Percentiles rank a stretch among this genome's conserved stretches.
Evolutionary conservation across 2,329 filamentous ascomycete species (phyloP).

Genomic region (Trichoderma lentiforme): DNA sequence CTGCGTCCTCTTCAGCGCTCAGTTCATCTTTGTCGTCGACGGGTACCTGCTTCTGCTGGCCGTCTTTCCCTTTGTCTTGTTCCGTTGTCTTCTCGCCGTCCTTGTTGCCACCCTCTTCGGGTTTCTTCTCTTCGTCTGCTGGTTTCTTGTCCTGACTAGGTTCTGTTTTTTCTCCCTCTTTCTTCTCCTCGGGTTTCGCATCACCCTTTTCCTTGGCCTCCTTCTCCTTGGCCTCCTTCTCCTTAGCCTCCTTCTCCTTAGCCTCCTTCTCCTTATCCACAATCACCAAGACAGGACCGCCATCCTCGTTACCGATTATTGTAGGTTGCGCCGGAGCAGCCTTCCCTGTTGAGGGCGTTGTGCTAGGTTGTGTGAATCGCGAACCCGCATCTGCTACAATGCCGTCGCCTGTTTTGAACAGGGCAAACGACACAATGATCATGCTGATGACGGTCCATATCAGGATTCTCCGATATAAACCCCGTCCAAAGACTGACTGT

Average conservation of each 20-base stretch:
- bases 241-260: not conserved
- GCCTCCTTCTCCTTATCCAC: conserved; percentile 8
- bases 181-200: not conserved
- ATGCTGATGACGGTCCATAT: conserved; percentile 47
- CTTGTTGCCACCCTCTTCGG: not conserved
- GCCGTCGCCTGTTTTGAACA: conserved; percentile 36
- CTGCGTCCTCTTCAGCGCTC: conserved; percentile 25
- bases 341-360: not conserved
- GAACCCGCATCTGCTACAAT: conserved; percentile 14
- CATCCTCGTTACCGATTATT: conserved; percentile 11
- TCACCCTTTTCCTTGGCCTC: not conserved
- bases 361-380: not conserved
- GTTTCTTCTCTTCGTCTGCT: not conserved
- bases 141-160: not conserved
- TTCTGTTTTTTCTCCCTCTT: not conserved
- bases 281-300: conserved; percentile 10
- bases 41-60: not conserved
- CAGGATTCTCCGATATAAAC: conserved; percentile 50
- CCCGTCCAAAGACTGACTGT: conserved; percentile 48
- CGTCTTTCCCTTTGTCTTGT: not conserved
- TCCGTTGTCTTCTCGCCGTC: conserved; percentile 17
- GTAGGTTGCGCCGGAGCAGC: conserved; percentile 1
- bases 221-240: not conserved
- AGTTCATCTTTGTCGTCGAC: conserved; percentile 9
- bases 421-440: conserved; percentile 39